Percentiles rank a stretch among this genome's conserved stretches.
phyloP scores from a whole-genome alignment of 805 yeast species.

The Trichomonascus vanleenenianus region DNA sequence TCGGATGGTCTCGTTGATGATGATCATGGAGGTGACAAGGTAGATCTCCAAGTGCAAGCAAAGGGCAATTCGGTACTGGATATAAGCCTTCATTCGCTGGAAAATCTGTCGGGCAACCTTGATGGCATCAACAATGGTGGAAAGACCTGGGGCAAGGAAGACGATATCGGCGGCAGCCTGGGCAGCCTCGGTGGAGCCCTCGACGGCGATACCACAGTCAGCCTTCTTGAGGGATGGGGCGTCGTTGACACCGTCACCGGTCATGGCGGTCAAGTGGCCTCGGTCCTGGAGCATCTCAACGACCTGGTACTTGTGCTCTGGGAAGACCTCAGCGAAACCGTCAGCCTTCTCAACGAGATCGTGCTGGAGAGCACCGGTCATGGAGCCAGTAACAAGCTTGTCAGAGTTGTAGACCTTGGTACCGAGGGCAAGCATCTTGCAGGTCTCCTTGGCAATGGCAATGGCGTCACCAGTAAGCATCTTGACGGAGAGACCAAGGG shows the following conservation, averaged over 20 bases:
- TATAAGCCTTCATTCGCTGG: constrained; percentile 99
- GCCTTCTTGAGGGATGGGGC: constrained; percentile 97
- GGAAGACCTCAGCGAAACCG: constrained; percentile 98
- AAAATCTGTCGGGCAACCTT: constrained; percentile 94
- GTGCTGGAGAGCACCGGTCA: constrained; percentile 96
- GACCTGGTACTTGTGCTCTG: constrained; percentile 93
- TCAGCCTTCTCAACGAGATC: constrained; percentile 97
- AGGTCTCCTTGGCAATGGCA: constrained; percentile 97
- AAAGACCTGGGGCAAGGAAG: constrained; percentile 90
- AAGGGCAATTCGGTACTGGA: constrained; percentile 95
- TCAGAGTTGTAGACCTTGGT: constrained; percentile 95
- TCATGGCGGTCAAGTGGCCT: constrained; percentile 97
- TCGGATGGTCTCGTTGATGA: constrained; percentile 77
- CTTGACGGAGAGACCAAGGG: constrained; percentile 90
- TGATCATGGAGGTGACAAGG: constrained; percentile 94
- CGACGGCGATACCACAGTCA: constrained; percentile 94
- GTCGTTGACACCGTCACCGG: constrained; percentile 99
- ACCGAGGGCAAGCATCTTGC: constrained; percentile 96
- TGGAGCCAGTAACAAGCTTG: constrained; percentile 91
- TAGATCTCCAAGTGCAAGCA: constrained; percentile 91
- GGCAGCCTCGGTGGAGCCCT: constrained; percentile 97
- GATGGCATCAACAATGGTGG: constrained; percentile 89
- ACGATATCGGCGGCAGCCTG: constrained; percentile 96
- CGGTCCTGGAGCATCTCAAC: constrained; percentile 92
- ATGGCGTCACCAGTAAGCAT: constrained; percentile 99